A percentile compares a stretch with the other conserved stretches of the same genome.
Conservation (phyloP, 2,329 filamentous ascomycete genomes). For the Pseudocercospora musae region DNA sequence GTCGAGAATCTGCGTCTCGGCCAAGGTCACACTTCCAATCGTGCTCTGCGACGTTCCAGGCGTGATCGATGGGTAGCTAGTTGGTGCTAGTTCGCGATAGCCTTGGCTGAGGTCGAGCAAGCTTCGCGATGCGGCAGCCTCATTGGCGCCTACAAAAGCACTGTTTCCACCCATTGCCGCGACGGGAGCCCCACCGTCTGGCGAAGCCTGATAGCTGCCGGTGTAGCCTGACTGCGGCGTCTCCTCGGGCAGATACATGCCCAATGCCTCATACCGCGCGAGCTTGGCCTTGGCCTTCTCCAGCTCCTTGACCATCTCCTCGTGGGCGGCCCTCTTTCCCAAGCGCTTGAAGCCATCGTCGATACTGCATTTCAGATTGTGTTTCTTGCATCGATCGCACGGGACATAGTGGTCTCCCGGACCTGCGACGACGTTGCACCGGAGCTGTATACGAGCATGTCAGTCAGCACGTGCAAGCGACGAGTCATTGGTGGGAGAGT, state of each 20-base stretch:
- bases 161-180: slow-evolving; percentile 29
- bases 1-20: slow-evolving; percentile 44
- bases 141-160: slow-evolving; percentile 35
- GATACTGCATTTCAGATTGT: slow-evolving; percentile 80
- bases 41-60: slow-evolving; percentile 58
- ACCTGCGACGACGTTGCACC: slow-evolving; percentile 79
- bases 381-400: slow-evolving; percentile 73
- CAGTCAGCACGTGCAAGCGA: background rate
- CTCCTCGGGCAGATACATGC: slow-evolving; percentile 27
- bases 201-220: slow-evolving; percentile 26
- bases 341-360: slow-evolving; percentile 84
- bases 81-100: slow-evolving; percentile 39
- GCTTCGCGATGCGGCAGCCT: slow-evolving; percentile 38
- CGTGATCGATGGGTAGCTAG: slow-evolving; percentile 49
- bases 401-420: slow-evolving; percentile 60
- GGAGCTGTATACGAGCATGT: slow-evolving; percentile 52
- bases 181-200: slow-evolving; percentile 25
- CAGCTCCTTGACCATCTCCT: slow-evolving; percentile 83
- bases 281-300: slow-evolving; percentile 48
- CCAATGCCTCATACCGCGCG: slow-evolving; percentile 31
- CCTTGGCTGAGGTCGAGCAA: slow-evolving; percentile 39
- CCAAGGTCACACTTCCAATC: slow-evolving; percentile 49
- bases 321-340: slow-evolving; percentile 77
- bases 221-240: slow-evolving; percentile 22
- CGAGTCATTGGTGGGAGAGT: background rate